Percentiles rank a stretch among this genome's conserved stretches.
Conservation (phyloP, 2,329 filamentous ascomycete genomes). For the Ascochyta rabiei region DNA sequence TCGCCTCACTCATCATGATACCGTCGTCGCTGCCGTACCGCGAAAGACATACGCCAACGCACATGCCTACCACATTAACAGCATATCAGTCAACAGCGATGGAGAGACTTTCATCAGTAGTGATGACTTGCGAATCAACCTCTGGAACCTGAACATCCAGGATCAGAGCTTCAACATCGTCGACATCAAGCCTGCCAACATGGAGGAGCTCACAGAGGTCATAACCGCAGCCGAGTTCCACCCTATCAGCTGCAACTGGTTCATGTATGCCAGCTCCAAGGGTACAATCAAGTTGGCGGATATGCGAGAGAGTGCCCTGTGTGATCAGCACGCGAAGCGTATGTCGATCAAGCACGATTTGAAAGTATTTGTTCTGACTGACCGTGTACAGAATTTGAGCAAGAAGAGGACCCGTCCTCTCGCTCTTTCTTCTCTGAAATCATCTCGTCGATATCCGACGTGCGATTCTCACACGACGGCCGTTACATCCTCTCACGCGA, state of each 20-base stretch:
- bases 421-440: slow-evolving; percentile 99
- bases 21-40: slow-evolving; percentile 94
- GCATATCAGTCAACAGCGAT: slow-evolving; percentile 99
- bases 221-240: slow-evolving; percentile 99
- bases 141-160: slow-evolving; percentile 99
- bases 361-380: neutral
- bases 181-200: slow-evolving; percentile 99
- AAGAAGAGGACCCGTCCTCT: slow-evolving; percentile 96
- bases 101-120: slow-evolving; percentile 99
- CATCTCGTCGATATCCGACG: slow-evolving; percentile 98
- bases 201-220: slow-evolving; percentile 98
- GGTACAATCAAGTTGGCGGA: slow-evolving; percentile 98
- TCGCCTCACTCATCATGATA: slow-evolving; percentile 96
- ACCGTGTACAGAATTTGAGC: slow-evolving; percentile 79
- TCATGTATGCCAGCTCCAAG: slow-evolving; percentile 99
- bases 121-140: slow-evolving; percentile 94
- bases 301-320: slow-evolving; percentile 96
- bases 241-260: slow-evolving; percentile 97
- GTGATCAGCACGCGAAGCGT: slow-evolving; percentile 96
- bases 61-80: slow-evolving; percentile 99
- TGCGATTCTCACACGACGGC: slow-evolving; percentile 95
- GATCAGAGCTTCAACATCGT: slow-evolving; percentile 99
- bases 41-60: slow-evolving; percentile 97
- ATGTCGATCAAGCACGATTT: slow-evolving; percentile 48
- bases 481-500: slow-evolving; percentile 97